Base-by-base conservation (phyloP, 1,139 yeast genomes). In the Fermentozyma sake region DNA sequence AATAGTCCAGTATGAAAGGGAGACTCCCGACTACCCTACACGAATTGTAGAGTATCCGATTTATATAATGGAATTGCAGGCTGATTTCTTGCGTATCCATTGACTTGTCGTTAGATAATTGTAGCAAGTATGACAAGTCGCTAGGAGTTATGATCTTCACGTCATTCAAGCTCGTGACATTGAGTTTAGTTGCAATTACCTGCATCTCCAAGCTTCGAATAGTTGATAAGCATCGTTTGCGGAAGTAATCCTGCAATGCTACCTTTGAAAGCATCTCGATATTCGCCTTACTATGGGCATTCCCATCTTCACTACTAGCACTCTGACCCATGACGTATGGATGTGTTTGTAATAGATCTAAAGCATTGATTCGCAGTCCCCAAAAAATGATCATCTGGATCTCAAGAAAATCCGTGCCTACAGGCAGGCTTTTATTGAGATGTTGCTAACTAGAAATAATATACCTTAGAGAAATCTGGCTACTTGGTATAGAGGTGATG, bases 1-100 rank as follows among this genome's bases (percentile, higher is more conserved):
- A 18, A 16, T 35, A 29, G 14, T 48, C 52, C 12, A 41, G 42
- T 2, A 57, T 24, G 35, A 60, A 60, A 1, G 70, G 72, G 26
- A 52, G 49, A 3, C 36, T 29, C 1, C 68, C 67, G 13, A 61
- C 20, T 1, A 50, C 46, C 28, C 40, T 48, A 28, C 57, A 46
- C 1, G 57, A 42, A 4, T 50, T 42, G 28, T 51, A 50, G 3
- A 61, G 26, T 4, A 49, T 11, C 12, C n/a, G n/a, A n/a, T n/a
- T n/a, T n/a, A n/a, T n/a, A n/a, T n/a, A n/a, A n/a, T n/a, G n/a
- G n/a, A n/a, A n/a, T n/a, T n/a, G n/a, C n/a, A n/a, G n/a, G n/a
- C n/a, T n/a, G n/a, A n/a, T n/a, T n/a, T n/a, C n/a, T n/a, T n/a
- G 12, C 6, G 34, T 14, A 8, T 35, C 45, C 7, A 28, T 36